Evolutionary conservation across 345 rosid genomes (phyloP).

Genomic region (Passiflora organensis): DNA sequence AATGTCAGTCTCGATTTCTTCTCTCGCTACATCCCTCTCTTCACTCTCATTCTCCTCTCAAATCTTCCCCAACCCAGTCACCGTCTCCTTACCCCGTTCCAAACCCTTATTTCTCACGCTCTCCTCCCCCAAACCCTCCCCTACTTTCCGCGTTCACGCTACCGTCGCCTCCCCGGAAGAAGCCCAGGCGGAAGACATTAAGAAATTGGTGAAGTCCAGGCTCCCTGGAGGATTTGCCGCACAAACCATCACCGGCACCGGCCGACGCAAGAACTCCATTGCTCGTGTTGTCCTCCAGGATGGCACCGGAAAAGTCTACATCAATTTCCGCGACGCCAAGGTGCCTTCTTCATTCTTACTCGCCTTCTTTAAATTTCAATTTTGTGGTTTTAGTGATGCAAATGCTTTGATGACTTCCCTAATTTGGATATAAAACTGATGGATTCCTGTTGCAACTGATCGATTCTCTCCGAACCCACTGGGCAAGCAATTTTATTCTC

Average conservation of each 20-base stretch:
- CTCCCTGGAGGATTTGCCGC: slow-evolving; percentile 95
- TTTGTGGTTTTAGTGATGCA: not conserved
- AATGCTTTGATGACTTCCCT: no score
- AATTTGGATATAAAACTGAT: no score
- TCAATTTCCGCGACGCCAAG: slow-evolving; percentile 85
- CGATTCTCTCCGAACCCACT: no score
- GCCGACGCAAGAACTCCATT: slow-evolving; percentile 82
- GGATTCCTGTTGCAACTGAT: no score
- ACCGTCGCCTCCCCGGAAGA: slow-evolving; percentile 45
- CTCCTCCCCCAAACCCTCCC: slow-evolving; percentile 24
- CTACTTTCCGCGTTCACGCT: slow-evolving; percentile 44
- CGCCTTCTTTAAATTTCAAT: not conserved
- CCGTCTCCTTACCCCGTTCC: slow-evolving; percentile 30
- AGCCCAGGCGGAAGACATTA: slow-evolving; percentile 42
- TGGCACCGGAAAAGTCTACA: slow-evolving; percentile 78
- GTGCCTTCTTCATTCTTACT: slow-evolving; percentile 21
- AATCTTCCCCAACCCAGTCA: slow-evolving; percentile 44
- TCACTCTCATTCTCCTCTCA: slow-evolving; percentile 80
- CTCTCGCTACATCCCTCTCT: slow-evolving; percentile 57
- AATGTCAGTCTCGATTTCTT: slow-evolving; percentile 59
- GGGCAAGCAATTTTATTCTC: no score
- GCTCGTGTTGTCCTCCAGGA: slow-evolving; percentile 94
- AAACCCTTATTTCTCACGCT: slow-evolving; percentile 20
- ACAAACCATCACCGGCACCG: slow-evolving; percentile 79
- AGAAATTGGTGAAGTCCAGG: slow-evolving; percentile 72